A percentile compares a stretch with the other conserved stretches of the same genome.
Conservation (phyloP, 2,329 filamentous ascomycete species). For the Leptosphaerulina australis region DNA sequence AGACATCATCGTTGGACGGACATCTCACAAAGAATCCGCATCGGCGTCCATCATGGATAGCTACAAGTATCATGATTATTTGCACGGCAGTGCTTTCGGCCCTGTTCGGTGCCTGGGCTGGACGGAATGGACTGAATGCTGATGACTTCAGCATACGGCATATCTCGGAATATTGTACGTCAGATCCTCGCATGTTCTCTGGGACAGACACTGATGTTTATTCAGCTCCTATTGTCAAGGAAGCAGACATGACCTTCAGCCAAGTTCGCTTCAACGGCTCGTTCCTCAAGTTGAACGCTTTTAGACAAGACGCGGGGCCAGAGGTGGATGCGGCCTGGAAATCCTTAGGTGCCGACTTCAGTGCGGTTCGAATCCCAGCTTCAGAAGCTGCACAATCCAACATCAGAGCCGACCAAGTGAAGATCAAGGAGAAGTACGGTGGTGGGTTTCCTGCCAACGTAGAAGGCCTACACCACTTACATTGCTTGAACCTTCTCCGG, state of each 20-base stretch:
- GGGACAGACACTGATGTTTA: background rate
- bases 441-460: constrained; percentile 65
- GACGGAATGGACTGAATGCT: constrained; percentile 21
- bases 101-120: constrained; percentile 30
- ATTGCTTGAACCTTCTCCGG: constrained; percentile 67
- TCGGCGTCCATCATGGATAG: constrained; percentile 24
- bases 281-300: constrained; percentile 61
- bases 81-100: constrained; percentile 30
- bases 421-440: constrained; percentile 62
- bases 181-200: background rate
- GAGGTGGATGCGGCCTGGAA: constrained; percentile 66
- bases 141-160: constrained; percentile 39
- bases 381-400: constrained; percentile 58
- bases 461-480: constrained; percentile 62
- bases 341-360: constrained; percentile 59
- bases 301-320: constrained; percentile 56
- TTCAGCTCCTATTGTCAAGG: constrained; percentile 44
- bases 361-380: constrained; percentile 56
- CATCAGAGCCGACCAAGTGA: constrained; percentile 61
- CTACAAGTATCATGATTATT: constrained; percentile 20
- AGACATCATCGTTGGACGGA: constrained; percentile 18
- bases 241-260: constrained; percentile 52
- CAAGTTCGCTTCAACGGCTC: constrained; percentile 61
- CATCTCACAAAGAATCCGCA: background rate
- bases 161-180: constrained; percentile 43